Conservation (phyloP, 257 asterid species). For the Solanum rostratum region DNA sequence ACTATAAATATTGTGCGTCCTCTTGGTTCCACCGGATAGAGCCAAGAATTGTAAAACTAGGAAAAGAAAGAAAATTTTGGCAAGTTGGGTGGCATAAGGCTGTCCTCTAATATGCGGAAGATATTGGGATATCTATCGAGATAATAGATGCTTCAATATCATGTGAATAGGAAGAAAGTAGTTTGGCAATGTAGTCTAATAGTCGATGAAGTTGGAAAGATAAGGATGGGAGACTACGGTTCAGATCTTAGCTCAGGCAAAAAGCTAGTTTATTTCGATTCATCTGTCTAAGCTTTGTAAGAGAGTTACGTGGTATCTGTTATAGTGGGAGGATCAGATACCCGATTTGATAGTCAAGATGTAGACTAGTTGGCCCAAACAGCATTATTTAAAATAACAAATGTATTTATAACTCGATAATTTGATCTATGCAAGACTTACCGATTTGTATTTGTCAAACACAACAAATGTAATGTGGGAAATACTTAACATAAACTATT, state of each 20-base stretch:
- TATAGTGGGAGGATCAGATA: not conserved
- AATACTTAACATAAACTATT: not conserved
- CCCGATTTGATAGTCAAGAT: not conserved
- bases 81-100: not conserved
- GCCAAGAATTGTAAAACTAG: not conserved
- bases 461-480: not conserved
- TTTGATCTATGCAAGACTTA: not conserved
- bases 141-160: not conserved
- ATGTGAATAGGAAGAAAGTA: not conserved
- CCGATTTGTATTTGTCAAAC: not conserved
- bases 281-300: not conserved
- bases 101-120: not conserved
- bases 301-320: not conserved
- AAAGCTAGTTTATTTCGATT: not conserved
- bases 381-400: not conserved
- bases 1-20: not conserved
- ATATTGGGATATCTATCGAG: not conserved
- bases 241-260: not conserved
- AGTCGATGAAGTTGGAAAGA: not conserved
- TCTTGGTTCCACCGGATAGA: not conserved
- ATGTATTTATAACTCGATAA: not conserved
- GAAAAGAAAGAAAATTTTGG: not conserved
- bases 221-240: not conserved
- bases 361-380: not conserved
- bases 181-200: not conserved